phyloP scores from a whole-genome alignment of 768 basidiomycete genomes.

The Mycena kentingensis region DNA sequence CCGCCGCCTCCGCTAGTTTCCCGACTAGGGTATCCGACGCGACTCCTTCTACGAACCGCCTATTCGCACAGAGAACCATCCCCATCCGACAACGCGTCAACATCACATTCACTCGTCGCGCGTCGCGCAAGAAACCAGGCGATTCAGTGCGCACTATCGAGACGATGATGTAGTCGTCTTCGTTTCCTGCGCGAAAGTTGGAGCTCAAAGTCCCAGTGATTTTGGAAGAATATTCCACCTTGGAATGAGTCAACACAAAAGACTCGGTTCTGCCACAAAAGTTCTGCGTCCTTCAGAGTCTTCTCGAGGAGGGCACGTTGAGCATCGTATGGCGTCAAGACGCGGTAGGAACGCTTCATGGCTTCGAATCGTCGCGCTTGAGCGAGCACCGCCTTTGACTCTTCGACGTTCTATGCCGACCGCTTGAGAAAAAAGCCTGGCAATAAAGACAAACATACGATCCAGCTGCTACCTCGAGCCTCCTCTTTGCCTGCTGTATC shows the following conservation, averaged over 20 bases:
- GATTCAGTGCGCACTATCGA: constrained; percentile 49
- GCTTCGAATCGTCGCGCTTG: constrained; percentile 48
- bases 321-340: constrained; percentile 75
- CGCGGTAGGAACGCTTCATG: constrained; percentile 43
- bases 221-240: constrained; percentile 39
- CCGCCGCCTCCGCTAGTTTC: constrained; percentile 4
- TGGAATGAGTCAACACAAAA: constrained; percentile 80
- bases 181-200: constrained; percentile 42
- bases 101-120: constrained; percentile 55
- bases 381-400: constrained; percentile 46
- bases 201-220: background rate
- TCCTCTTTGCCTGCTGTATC: constrained; percentile 45
- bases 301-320: constrained; percentile 58
- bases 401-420: constrained; percentile 49
- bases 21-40: constrained; percentile 48
- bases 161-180: constrained; percentile 50
- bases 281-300: constrained; percentile 42
- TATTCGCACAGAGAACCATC: constrained; percentile 50
- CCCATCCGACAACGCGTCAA: constrained; percentile 50
- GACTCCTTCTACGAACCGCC: constrained; percentile 37
- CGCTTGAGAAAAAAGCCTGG: constrained; percentile 1
- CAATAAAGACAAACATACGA: constrained; percentile 28
- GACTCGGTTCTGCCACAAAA: constrained; percentile 59
- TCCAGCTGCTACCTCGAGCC: constrained; percentile 36
- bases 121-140: constrained; percentile 49